Percentiles rank a stretch among this genome's conserved stretches.
Evolutionary conservation across 345 rosid genomes (phyloP).

Genomic region (Murraya paniculata): DNA sequence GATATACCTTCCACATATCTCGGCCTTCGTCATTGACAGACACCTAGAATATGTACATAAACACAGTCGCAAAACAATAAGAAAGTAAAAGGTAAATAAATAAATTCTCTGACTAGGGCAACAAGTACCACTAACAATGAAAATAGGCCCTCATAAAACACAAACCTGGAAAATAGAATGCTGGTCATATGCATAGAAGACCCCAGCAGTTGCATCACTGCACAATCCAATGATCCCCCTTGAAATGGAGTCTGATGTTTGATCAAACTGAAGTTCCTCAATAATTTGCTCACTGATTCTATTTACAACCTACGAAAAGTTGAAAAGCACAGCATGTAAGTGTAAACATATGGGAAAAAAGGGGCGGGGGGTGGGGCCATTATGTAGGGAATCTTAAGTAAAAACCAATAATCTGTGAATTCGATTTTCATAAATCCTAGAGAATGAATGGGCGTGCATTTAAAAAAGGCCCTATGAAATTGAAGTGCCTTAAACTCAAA

Average conservation of each 20-base stretch:
- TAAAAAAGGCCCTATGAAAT: neutral
- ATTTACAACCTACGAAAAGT: conserved; percentile 74
- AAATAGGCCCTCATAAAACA: conserved; percentile 16
- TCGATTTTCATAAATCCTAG: neutral
- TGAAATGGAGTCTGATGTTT: conserved; percentile 71
- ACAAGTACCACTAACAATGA: conserved; percentile 13
- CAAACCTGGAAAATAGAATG: conserved; percentile 91
- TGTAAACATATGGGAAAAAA: conserved; percentile 5
- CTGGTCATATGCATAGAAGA: conserved; percentile 96
- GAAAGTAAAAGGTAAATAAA: neutral
- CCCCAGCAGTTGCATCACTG: conserved; percentile 96
- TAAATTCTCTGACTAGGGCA: conserved; percentile 3
- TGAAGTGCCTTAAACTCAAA: neutral
- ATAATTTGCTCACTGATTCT: conserved; percentile 93
- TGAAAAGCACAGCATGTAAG: conserved; percentile 20
- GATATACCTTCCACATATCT: conserved; percentile 99
- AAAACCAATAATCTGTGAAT: neutral
- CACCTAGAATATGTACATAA: conserved; percentile 51
- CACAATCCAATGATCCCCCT: conserved; percentile 92
- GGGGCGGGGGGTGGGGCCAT: neutral
- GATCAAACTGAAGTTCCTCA: conserved; percentile 99
- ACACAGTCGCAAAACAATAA: neutral
- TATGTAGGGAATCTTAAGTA: conserved; percentile 1
- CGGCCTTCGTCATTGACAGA: conserved; percentile 94
- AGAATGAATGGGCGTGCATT: neutral